These are phyloP conservation scores for Paraleonurus japonicus DNA, from an alignment of 257 asterid species.

Conservation along the genomic window DNA sequence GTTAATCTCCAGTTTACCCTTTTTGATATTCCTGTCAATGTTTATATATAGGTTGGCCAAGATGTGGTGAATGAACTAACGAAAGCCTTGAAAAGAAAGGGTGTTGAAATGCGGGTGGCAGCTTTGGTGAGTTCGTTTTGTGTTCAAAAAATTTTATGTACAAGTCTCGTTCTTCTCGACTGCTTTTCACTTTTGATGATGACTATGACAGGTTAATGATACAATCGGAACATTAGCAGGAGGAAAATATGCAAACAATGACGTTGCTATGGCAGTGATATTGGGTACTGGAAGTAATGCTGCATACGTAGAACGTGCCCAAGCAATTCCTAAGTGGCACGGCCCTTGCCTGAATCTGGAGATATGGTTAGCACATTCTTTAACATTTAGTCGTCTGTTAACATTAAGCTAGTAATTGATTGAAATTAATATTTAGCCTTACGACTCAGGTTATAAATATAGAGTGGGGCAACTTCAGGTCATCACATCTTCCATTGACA, in stretches of 20 bases:
- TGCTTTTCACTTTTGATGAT: background rate
- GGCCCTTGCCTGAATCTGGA: constrained; percentile 89
- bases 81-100: constrained; percentile 74
- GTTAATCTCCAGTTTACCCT: background rate
- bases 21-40: background rate
- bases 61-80: constrained; percentile 80
- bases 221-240: constrained; percentile 95
- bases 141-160: background rate
- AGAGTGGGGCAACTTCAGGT: constrained; percentile 97
- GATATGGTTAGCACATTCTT: constrained; percentile 63
- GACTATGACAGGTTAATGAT: constrained; percentile 63
- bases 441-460: constrained; percentile 73
- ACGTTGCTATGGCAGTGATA: constrained; percentile 76
- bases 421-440: background rate
- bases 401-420: no score
- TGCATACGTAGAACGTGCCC: constrained; percentile 88
- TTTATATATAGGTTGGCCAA: constrained; percentile 67
- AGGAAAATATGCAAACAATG: constrained; percentile 59
- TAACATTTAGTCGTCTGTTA: background rate
- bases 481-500: constrained; percentile 84
- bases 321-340: constrained; percentile 95
- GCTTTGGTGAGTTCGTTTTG: constrained; percentile 61
- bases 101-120: constrained; percentile 75
- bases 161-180: background rate
- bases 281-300: constrained; percentile 95